These are phyloP conservation scores for Rheum nobile DNA, from an alignment of 148 eudicot species.

Conservation along the genomic window DNA sequence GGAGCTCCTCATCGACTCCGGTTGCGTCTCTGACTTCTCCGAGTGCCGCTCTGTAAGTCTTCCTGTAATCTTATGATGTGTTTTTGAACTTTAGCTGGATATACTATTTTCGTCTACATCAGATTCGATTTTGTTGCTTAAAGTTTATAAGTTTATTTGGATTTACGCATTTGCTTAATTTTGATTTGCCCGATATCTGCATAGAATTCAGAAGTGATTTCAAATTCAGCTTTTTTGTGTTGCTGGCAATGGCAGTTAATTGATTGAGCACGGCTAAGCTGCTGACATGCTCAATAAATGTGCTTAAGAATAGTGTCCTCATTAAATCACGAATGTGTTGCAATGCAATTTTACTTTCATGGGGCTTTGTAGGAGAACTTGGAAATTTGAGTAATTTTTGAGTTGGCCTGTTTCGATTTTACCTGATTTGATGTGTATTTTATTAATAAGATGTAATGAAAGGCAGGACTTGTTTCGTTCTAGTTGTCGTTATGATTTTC, in stretches of 20 bases:
- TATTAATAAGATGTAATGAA: background rate
- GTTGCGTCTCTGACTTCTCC: conserved; percentile 56
- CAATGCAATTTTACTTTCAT: background rate
- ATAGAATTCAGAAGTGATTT: background rate
- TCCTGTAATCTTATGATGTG: background rate
- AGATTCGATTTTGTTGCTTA: background rate
- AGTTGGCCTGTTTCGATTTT: background rate
- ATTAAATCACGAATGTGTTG: background rate
- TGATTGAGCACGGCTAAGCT: background rate
- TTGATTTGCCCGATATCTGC: background rate
- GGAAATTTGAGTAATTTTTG: background rate
- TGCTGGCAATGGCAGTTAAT: background rate
- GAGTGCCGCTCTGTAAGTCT: conserved; percentile 60
- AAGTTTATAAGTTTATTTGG: background rate
- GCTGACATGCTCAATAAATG: background rate
- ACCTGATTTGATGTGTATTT: background rate
- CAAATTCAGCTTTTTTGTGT: background rate
- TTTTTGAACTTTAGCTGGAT: background rate
- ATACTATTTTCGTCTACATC: background rate
- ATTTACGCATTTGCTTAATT: background rate
- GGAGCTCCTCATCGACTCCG: conserved; percentile 75
- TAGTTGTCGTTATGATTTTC: background rate
- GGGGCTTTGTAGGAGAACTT: background rate
- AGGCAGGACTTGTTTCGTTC: background rate
- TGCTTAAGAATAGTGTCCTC: background rate